phyloP scores from a whole-genome alignment of 768 basidiomycete genomes.

The Mycena venus region DNA sequence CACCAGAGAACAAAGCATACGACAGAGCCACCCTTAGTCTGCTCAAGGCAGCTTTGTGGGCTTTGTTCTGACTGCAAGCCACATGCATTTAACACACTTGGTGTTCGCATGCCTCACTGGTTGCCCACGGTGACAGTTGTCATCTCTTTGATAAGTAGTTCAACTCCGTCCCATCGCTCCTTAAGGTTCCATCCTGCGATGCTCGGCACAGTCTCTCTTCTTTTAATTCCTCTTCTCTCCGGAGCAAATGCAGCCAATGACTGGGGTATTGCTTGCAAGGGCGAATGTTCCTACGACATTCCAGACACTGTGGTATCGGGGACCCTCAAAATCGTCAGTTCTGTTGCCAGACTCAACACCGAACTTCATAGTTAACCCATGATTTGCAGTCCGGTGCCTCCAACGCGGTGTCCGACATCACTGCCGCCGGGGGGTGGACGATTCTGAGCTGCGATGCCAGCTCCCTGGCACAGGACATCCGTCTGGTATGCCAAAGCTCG shows the following conservation, averaged over 20 bases:
- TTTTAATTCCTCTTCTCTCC: conserved; percentile 11
- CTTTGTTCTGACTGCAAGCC: too few relatives aligned
- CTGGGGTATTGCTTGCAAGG: conserved; percentile 22
- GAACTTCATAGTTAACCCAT: neutral
- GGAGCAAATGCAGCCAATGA: neutral
- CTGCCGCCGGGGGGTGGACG: conserved; percentile 31
- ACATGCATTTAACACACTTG: too few relatives aligned
- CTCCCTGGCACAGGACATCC: conserved; percentile 27
- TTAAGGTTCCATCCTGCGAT: conserved; percentile 5
- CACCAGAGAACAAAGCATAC: too few relatives aligned
- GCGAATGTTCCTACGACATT: conserved; percentile 31
- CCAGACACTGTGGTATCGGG: neutral
- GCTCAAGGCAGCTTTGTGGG: too few relatives aligned
- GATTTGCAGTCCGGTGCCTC: conserved; percentile 11
- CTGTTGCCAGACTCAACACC: neutral
- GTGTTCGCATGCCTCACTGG: too few relatives aligned
- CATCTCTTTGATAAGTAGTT: too few relatives aligned
- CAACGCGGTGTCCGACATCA: conserved; percentile 32
- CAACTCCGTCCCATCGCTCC: neutral
- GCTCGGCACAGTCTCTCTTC: conserved; percentile 5
- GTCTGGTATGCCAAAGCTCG: conserved; percentile 27
- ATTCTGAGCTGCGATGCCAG: conserved; percentile 26
- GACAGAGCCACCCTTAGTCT: too few relatives aligned
- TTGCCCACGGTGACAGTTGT: too few relatives aligned
- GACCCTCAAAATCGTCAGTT: conserved; percentile 23